These are phyloP conservation scores for Penicillium paradoxum DNA, from an alignment of 495 filamentous ascomycete genomes.

Conservation along the genomic window DNA sequence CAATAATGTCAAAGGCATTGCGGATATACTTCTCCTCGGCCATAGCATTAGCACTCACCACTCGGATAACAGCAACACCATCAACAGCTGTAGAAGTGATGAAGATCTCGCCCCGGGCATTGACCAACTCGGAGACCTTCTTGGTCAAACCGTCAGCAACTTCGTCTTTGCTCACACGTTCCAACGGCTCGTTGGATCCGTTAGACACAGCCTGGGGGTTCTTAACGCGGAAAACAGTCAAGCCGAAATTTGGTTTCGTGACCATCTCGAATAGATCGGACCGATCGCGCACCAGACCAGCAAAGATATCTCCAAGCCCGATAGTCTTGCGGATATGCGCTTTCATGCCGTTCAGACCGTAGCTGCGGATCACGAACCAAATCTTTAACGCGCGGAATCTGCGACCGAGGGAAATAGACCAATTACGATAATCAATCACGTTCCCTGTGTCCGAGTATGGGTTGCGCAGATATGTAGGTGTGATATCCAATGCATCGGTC, in stretches of 20 bases:
- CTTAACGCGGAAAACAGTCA: conserved; percentile 68
- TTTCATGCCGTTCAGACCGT: conserved; percentile 76
- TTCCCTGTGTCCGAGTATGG: conserved; percentile 72
- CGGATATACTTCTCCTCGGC: conserved; percentile 68
- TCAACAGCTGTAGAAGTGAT: conserved; percentile 73
- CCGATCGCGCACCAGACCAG: conserved; percentile 50
- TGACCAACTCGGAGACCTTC: conserved; percentile 71
- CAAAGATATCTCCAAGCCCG: conserved; percentile 65
- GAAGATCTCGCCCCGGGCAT: conserved; percentile 73
- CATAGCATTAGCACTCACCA: conserved; percentile 65
- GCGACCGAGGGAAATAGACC: conserved; percentile 93
- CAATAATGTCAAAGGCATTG: conserved; percentile 74
- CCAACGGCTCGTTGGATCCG: conserved; percentile 13
- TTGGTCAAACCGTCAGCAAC: conserved; percentile 65
- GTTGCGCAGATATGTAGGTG: conserved; percentile 78
- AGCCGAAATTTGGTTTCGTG: conserved; percentile 67
- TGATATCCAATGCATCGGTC: conserved; percentile 73
- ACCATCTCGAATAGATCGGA: conserved; percentile 75
- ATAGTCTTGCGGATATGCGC: conserved; percentile 64
- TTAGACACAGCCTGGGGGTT: conserved; percentile 18
- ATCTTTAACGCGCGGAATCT: conserved; percentile 92
- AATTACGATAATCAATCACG: conserved; percentile 96
- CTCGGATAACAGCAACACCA: conserved; percentile 74
- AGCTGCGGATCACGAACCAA: conserved; percentile 91
- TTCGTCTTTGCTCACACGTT: conserved; percentile 38